Evolutionary conservation across 1,284 basidiomycete genomes (phyloP), one percentile per base, ranked within the genome.

Genomic region (Xerocomus nothofagi): DNA sequence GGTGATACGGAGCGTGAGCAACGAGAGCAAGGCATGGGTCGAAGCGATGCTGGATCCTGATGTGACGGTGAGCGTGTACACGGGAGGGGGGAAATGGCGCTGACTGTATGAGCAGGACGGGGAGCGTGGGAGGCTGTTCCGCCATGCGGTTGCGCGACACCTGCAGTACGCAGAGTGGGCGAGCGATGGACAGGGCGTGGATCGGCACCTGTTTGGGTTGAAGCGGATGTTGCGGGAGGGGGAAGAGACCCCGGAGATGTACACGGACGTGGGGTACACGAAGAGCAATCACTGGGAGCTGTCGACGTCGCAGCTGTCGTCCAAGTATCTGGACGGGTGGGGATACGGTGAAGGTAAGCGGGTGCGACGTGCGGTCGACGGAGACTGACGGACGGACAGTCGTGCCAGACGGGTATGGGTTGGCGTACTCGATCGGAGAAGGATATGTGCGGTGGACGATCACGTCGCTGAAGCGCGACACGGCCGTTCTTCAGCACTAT

Each of bases 171-270:
- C 91, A 3, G 77, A 79, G 5, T 94, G 92, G 84, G 94, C 95
- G 1, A 91, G 94, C 5, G 92, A 97, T 56, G 96, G 89, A 0
- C 88, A 93, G 69, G 97, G 95, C 44, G 93, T 99, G 23, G 97
- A 99, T 70, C 81, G 96, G 33, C 96, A 99, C 72, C 73, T 99
- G 49, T 98, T 96, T 68, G 97, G 93, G 14, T 72, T 98, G 59
- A 97, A 93, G 77, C 89, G 86, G 75, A 73, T 91, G 57, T 61
- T 98, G 44, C 75, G 79, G 51, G 79, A 84, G 23, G 90, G 84
- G 33, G 95, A 98, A 71, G 68, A 78, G 47, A 53, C 88, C 32
- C 94, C 94, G 0, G 81, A 73, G 51, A 73, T 98, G 11, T 98
- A 93, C 76, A 79, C 71, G 48, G 95, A 99, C 64, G 73, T 76